Base-by-base conservation (phyloP, 345 rosid species). In the Populus alba region DNA sequence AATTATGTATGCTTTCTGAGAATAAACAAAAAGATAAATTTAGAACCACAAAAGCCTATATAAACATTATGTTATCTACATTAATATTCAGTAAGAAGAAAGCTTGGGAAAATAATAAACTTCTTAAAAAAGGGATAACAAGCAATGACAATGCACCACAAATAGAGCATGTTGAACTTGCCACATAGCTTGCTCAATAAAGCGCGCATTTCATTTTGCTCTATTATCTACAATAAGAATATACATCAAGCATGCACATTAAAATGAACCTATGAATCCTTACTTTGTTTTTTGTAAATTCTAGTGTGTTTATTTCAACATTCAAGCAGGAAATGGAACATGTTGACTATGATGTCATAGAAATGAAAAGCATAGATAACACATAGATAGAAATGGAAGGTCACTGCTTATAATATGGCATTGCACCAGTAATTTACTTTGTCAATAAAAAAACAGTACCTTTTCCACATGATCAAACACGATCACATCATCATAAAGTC, bases 401-500 rank as follows among this genome's bases (percentile, higher is more conserved):
- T 69, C 38, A 20, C 35, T 29, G 35, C 41, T 62, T 16, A 49
- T 8, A 23, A 2, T 15, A 18, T 68, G 47, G 20, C n/a, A 77
- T n/a, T 45, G 4, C 47, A 45, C 16, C 16, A 43, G 53, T 33
- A 76, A 35, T 57, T 33, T 39, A 18, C 2, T 15, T 29, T 31
- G 17, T 31, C 1, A 3, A 31, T 31, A 47, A 23, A 76, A 20
- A 16, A 47, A 3, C 37, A 33, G 51, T 82, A 91, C 97, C 98
- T 95, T 95, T 80, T 92, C 92, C 68, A 93, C 97, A 53, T 91
- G 96, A 89, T 93, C 99, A 79, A 95, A 91, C 62, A 95, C 91
- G 70, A 95, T 80, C 7, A 93, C 92, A 37, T 93, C 90, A 45
- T 87, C 87, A 65, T 93, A 95, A 37, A 95, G 94, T 57, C 97